phyloP scores from a whole-genome alignment of 495 filamentous ascomycete species.

The Tirmania nivea region DNA sequence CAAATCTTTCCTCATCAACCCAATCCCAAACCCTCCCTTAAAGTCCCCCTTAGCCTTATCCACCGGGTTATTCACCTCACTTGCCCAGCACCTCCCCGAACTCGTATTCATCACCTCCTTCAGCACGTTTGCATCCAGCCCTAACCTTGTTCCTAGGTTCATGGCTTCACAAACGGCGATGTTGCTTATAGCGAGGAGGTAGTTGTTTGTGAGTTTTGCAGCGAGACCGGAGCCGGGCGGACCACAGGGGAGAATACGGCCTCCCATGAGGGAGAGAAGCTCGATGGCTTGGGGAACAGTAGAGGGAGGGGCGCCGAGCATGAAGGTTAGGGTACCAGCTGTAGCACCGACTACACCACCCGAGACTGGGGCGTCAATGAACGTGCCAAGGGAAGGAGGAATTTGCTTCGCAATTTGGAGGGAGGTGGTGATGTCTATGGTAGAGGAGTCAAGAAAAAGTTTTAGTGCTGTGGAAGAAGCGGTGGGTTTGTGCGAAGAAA shows the following conservation, averaged over 20 bases:
- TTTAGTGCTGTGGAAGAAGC: constrained; percentile 27
- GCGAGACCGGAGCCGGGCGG: constrained; percentile 58
- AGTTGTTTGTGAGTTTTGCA: constrained; percentile 84
- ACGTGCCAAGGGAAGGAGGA: constrained; percentile 30
- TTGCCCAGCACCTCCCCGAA: constrained; percentile 78
- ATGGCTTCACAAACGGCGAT: constrained; percentile 84
- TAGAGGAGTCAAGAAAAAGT: constrained; percentile 64
- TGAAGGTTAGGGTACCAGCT: constrained; percentile 59
- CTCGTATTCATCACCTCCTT: constrained; percentile 65
- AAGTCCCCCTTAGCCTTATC: constrained; percentile 62
- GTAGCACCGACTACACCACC: constrained; percentile 67
- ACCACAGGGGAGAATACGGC: constrained; percentile 60
- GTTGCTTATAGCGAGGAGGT: constrained; percentile 76
- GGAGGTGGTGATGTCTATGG: constrained; percentile 64
- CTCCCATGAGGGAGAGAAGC: constrained; percentile 58
- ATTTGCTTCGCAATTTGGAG: constrained; percentile 42
- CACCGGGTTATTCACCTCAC: constrained; percentile 80
- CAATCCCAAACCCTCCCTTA: constrained; percentile 59
- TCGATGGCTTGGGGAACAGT: constrained; percentile 38
- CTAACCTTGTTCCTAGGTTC: constrained; percentile 70
- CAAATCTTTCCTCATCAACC: constrained; percentile 70
- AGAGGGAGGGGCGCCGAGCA: constrained; percentile 46
- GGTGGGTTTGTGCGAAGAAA: constrained; percentile 28
- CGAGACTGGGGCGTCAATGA: constrained; percentile 67
- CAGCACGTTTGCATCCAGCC: constrained; percentile 57